phyloP scores from a whole-genome alignment of 2,329 filamentous ascomycete genomes.

The Xylariales sp. region DNA sequence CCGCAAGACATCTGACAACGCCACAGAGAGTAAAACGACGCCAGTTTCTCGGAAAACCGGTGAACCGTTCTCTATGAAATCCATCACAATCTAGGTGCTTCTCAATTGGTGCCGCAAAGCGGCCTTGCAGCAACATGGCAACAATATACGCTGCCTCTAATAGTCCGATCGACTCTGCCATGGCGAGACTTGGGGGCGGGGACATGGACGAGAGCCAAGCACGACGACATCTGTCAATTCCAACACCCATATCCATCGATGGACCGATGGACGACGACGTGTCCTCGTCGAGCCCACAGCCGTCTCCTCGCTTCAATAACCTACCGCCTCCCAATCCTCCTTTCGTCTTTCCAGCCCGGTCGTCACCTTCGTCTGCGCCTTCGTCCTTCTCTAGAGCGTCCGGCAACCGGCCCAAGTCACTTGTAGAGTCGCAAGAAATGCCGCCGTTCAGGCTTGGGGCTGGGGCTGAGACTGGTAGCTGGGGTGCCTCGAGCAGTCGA shows the following conservation, averaged over 20 bases:
- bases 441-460: constrained; percentile 16
- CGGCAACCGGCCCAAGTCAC: constrained; percentile 48
- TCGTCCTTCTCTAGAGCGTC: constrained; percentile 43
- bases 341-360: constrained; percentile 57
- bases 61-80: constrained; percentile 18
- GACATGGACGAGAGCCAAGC: constrained; percentile 16
- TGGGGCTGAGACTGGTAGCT: constrained; percentile 11
- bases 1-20: constrained; percentile 1
- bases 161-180: constrained; percentile 25
- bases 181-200: background rate
- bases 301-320: constrained; percentile 28
- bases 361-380: constrained; percentile 42
- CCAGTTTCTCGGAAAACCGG: background rate
- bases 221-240: constrained; percentile 20
- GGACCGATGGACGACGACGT: constrained; percentile 19
- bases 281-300: constrained; percentile 24
- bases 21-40: background rate
- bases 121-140: constrained; percentile 27
- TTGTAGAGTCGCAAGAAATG: constrained; percentile 35
- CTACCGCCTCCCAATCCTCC: constrained; percentile 56
- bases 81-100: constrained; percentile 18
- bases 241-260: constrained; percentile 21
- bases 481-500: constrained; percentile 7
- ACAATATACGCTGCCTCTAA: constrained; percentile 30
- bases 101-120: constrained; percentile 26